Evolutionary conservation across 1,284 basidiomycete species (phyloP).

Genomic region (Rhodotorula sp.): DNA sequence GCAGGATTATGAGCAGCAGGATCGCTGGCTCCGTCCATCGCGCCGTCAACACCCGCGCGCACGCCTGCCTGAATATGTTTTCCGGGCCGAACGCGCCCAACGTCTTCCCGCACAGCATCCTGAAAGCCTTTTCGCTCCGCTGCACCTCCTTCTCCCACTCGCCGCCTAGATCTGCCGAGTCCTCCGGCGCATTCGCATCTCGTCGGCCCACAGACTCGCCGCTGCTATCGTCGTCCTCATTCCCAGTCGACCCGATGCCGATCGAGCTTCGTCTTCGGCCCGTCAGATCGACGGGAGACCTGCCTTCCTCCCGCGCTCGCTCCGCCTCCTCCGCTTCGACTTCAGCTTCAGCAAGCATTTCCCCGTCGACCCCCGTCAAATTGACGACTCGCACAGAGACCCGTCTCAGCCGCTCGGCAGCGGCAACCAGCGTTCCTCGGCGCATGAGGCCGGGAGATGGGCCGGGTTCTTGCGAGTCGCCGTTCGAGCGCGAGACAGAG

Average conservation of each 20-base stretch:
- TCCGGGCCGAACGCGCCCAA: conserved; percentile 72
- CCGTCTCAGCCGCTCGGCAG: conserved; percentile 54
- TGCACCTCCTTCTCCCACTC: conserved; percentile 46
- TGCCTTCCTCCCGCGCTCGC: conserved; percentile 36
- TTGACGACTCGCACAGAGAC: conserved; percentile 80
- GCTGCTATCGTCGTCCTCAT: no score
- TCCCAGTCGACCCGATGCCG: no score
- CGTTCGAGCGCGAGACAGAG: neutral
- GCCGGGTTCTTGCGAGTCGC: neutral
- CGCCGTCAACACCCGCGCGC: conserved; percentile 62
- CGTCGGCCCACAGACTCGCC: no score
- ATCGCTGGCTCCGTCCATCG: conserved; percentile 82
- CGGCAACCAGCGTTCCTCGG: conserved; percentile 18
- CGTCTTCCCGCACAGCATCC: conserved; percentile 57
- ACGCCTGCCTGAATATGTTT: conserved; percentile 65
- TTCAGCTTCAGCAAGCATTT: conserved; percentile 54
- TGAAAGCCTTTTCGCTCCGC: conserved; percentile 23
- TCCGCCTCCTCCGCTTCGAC: conserved; percentile 53
- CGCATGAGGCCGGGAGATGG: neutral
- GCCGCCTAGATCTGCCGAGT: neutral
- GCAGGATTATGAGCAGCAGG: conserved; percentile 76
- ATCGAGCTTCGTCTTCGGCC: neutral
- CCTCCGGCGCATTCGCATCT: neutral
- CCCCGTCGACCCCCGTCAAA: conserved; percentile 55
- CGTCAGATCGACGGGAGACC: neutral